phyloP scores from a whole-genome alignment of 306 rosid species.

The Prunus armeniaca region DNA sequence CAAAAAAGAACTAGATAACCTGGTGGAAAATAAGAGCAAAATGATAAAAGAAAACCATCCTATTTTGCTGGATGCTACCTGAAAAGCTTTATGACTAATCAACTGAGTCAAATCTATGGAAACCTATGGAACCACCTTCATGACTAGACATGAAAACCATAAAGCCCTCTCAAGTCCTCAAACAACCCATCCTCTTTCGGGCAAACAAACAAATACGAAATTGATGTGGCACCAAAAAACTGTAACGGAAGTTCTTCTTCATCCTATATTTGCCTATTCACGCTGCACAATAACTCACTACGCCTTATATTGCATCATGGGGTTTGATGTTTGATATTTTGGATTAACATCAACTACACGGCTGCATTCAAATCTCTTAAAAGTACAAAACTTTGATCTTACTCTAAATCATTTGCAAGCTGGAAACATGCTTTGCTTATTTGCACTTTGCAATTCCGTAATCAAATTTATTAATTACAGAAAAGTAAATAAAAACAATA shows the following conservation, averaged over 20 bases:
- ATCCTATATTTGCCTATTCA: not conserved
- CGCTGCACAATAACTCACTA: not conserved
- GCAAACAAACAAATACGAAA: no score
- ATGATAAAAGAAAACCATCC: not conserved
- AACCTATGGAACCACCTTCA: not conserved
- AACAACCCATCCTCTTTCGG: not conserved
- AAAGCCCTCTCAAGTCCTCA: not conserved
- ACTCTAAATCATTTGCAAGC: not conserved
- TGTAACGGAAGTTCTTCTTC: not conserved
- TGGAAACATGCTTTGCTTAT: not conserved
- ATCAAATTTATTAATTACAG: not conserved
- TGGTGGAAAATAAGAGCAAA: not conserved
- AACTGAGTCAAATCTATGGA: not conserved
- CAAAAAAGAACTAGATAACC: not conserved
- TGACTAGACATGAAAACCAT: not conserved
- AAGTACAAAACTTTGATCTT: not conserved
- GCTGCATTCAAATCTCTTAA: not conserved
- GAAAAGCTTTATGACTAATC: not conserved
- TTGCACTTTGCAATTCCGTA: not conserved
- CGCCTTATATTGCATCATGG: not conserved
- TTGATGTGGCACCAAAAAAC: not conserved
- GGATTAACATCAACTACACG: not conserved
- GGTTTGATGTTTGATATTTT: not conserved
- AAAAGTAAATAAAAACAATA: not conserved
- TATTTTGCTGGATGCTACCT: not conserved